Evolutionary conservation across 768 basidiomycete genomes (phyloP).

Genomic region (Floccularia luteovirens): DNA sequence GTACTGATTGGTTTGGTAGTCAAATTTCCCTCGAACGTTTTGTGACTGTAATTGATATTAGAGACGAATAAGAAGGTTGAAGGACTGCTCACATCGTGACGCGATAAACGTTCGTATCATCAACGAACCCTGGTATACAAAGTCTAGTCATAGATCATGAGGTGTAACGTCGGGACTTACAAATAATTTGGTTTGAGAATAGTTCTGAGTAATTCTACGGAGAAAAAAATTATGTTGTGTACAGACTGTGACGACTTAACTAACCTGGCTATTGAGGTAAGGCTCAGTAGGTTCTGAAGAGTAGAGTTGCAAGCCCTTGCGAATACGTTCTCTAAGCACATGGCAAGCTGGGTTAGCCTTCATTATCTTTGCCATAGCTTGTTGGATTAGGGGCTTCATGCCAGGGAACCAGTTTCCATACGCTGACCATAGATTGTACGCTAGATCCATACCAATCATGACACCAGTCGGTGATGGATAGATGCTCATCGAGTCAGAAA

Average conservation of each 20-base stretch:
- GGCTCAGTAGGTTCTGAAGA: constrained; percentile 99
- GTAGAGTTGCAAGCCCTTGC: constrained; percentile 96
- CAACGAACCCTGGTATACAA: constrained; percentile 74
- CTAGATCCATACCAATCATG: constrained; percentile 97
- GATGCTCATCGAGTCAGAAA: constrained; percentile 96
- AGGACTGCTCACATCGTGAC: constrained; percentile 68
- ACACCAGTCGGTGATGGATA: constrained; percentile 99
- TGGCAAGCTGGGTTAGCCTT: constrained; percentile 98
- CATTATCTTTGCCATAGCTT: constrained; percentile 99
- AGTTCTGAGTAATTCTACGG: constrained; percentile 85
- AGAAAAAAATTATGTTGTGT: constrained; percentile 1
- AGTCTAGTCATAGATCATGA: constrained; percentile 4
- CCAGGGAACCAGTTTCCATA: constrained; percentile 99
- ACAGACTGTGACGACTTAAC: constrained; percentile 3
- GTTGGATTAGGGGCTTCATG: constrained; percentile 94
- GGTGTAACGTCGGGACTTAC: constrained; percentile 25
- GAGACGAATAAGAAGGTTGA: constrained; percentile 2
- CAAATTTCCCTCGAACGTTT: constrained; percentile 99
- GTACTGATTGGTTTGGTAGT: constrained; percentile 97
- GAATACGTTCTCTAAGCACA: constrained; percentile 95
- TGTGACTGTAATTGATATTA: constrained; percentile 52
- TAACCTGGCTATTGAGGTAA: constrained; percentile 90
- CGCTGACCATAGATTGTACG: constrained; percentile 97
- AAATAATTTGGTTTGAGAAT: constrained; percentile 98
- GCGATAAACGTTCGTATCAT: constrained; percentile 99